A percentile compares a stretch with the other conserved stretches of the same genome.
phyloP scores from a whole-genome alignment of 352 stramenopile genomes.

The Discostella stelligera region DNA sequence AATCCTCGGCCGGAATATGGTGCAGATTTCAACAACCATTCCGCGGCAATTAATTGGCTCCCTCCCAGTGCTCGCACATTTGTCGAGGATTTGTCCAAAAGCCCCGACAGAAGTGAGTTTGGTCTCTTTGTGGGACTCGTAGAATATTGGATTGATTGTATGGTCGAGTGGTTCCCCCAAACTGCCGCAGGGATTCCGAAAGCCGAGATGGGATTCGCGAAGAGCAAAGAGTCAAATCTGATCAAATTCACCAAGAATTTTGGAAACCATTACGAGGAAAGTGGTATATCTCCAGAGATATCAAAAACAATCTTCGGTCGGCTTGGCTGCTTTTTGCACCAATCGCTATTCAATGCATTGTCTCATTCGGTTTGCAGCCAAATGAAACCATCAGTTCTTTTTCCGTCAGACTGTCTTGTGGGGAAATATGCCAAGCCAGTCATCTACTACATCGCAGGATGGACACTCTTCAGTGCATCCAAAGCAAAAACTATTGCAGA shows the following conservation, averaged over 20 bases:
- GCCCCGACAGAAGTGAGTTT: neutral
- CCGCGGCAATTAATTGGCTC: neutral
- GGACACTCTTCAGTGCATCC: slow-evolving; percentile 20
- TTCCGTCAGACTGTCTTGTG: slow-evolving; percentile 11
- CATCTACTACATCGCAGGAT: slow-evolving; percentile 34
- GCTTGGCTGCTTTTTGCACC: slow-evolving; percentile 8
- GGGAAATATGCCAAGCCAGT: no score
- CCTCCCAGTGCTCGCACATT: neutral
- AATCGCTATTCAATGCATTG: slow-evolving; percentile 13
- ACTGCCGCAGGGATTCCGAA: slow-evolving; percentile 1
- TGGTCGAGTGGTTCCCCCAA: slow-evolving; percentile 7
- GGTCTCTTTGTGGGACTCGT: slow-evolving; percentile 4
- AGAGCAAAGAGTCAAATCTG: neutral
- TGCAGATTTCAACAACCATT: slow-evolving; percentile 5
- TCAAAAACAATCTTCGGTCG: neutral
- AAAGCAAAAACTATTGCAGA: slow-evolving; percentile 15
- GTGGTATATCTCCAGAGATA: neutral
- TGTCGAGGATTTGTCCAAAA: no score
- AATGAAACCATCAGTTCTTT: slow-evolving; percentile 1
- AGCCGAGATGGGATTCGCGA: slow-evolving; percentile 10
- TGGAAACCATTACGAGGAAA: neutral
- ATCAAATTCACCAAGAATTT: no score
- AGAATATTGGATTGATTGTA: slow-evolving; percentile 2
- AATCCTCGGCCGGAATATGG: neutral
- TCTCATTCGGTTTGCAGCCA: slow-evolving; percentile 3